phyloP scores from a whole-genome alignment of 345 rosid species.

The Salix exigua region DNA sequence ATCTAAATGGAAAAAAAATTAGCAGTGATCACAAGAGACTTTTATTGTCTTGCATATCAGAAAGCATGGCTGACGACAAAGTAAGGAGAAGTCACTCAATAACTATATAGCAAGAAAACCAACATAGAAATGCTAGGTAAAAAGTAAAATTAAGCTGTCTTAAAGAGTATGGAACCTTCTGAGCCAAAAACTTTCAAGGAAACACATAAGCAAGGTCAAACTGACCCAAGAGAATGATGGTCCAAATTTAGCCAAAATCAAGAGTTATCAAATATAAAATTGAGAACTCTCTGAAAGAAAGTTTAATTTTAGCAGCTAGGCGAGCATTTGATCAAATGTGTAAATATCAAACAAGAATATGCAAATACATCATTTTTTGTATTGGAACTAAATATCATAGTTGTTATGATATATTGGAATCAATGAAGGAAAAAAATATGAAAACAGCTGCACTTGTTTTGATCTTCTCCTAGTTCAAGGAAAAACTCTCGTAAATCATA shows the following conservation, averaged over 20 bases:
- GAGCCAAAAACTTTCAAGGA: neutral
- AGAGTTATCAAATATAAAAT: neutral
- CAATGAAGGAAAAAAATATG: neutral
- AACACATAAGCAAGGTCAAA: neutral
- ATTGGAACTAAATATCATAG: neutral
- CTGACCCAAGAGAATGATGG: neutral
- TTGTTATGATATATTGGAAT: neutral
- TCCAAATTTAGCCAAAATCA: neutral
- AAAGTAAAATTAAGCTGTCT: neutral
- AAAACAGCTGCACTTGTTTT: neutral
- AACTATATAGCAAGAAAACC: neutral
- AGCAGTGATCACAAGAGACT: constrained; percentile 1
- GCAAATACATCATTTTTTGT: neutral
- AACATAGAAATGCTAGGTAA: neutral
- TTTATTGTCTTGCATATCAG: neutral
- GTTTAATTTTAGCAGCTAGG: neutral
- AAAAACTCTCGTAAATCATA: neutral
- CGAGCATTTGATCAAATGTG: neutral
- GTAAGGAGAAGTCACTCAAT: neutral
- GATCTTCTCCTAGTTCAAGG: neutral
- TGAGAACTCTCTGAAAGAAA: neutral
- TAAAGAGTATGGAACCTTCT: neutral
- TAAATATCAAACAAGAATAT: neutral
- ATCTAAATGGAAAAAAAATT: constrained; percentile 44
- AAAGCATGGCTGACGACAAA: neutral